A percentile compares a stretch with the other conserved stretches of the same genome.
Evolutionary conservation across 1,139 yeast species (phyloP).

Genomic region (Suhomyces ambrosiae): DNA sequence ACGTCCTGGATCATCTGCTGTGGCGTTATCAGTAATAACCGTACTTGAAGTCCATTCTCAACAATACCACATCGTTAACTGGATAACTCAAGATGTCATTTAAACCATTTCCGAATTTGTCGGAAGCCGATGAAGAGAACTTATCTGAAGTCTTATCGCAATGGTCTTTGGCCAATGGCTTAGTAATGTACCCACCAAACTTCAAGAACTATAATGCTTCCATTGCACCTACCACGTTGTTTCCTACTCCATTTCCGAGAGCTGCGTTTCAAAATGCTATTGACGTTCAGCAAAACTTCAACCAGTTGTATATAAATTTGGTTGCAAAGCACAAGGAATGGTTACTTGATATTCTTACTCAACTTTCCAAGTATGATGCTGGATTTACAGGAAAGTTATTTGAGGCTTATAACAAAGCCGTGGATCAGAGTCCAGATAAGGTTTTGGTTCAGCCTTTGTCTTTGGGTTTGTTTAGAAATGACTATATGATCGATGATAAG

Average conservation of each 20-base stretch:
- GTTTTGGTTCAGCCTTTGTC: conserved; percentile 61
- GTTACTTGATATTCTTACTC: conserved; percentile 58
- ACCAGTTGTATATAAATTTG: conserved; percentile 70
- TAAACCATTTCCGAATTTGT: conserved; percentile 37
- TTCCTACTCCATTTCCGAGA: conserved; percentile 86
- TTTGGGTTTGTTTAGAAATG: conserved; percentile 87
- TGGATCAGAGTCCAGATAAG: conserved; percentile 46
- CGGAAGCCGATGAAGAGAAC: conserved; percentile 26
- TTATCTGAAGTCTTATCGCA: conserved; percentile 56
- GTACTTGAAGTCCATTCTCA: too few species aligned
- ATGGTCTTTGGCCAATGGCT: conserved; percentile 79
- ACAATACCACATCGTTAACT: not conserved
- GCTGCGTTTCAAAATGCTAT: conserved; percentile 66
- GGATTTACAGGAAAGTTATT: conserved; percentile 83
- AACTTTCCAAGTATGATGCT: conserved; percentile 60
- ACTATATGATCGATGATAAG: conserved; percentile 70
- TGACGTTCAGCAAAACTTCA: conserved; percentile 67
- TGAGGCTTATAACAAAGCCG: conserved; percentile 55
- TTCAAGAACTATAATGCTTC: conserved; percentile 50
- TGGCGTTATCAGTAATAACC: conserved; percentile 11
- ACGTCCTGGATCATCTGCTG: conserved; percentile 3
- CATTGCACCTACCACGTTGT: conserved; percentile 84
- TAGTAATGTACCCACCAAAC: conserved; percentile 72
- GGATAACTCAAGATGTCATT: conserved; percentile 4
- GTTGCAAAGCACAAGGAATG: conserved; percentile 57